Conservation (phyloP, 139 green algal species). For the Picochlorum costavermella region DNA sequence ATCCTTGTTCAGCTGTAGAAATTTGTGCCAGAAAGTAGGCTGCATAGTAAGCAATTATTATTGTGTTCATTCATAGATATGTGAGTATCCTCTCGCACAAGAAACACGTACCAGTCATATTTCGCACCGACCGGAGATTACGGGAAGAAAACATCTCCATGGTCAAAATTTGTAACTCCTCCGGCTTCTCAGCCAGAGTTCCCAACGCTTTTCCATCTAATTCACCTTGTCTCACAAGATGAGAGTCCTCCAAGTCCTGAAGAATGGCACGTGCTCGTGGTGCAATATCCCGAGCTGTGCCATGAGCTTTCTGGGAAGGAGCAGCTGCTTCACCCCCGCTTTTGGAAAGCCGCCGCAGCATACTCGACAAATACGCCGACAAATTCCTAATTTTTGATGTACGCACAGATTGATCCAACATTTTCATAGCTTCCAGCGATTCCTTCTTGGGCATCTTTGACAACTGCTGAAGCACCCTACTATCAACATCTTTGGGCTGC, state of each 20-base stretch:
- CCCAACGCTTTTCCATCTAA: conserved; percentile 6
- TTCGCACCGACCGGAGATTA: conserved; percentile 11
- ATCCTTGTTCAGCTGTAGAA: conserved; percentile 1
- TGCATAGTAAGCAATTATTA: not conserved
- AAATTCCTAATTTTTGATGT: conserved; percentile 14
- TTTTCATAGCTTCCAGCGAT: conserved; percentile 7
- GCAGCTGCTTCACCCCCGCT: not conserved
- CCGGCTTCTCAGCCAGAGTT: not conserved
- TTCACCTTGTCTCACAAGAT: conserved; percentile 5
- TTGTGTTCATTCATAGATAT: not conserved
- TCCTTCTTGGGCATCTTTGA: not conserved
- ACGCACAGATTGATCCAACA: conserved; percentile 1
- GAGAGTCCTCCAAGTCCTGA: not conserved
- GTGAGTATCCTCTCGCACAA: not conserved
- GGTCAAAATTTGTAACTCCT: conserved; percentile 15
- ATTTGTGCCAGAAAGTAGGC: conserved; percentile 25
- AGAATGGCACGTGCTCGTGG: conserved; percentile 7
- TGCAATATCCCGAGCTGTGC: not conserved
- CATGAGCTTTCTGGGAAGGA: not conserved
- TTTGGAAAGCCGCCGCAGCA: conserved; percentile 3
- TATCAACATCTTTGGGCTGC: conserved; percentile 9
- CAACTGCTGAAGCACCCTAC: conserved; percentile 6
- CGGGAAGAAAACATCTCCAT: conserved; percentile 12
- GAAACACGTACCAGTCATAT: conserved; percentile 14
- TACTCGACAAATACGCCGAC: conserved; percentile 13